These are phyloP conservation scores for Eucalyptus polyanthemos DNA, from an alignment of 345 rosid species.

Conservation along the genomic window DNA sequence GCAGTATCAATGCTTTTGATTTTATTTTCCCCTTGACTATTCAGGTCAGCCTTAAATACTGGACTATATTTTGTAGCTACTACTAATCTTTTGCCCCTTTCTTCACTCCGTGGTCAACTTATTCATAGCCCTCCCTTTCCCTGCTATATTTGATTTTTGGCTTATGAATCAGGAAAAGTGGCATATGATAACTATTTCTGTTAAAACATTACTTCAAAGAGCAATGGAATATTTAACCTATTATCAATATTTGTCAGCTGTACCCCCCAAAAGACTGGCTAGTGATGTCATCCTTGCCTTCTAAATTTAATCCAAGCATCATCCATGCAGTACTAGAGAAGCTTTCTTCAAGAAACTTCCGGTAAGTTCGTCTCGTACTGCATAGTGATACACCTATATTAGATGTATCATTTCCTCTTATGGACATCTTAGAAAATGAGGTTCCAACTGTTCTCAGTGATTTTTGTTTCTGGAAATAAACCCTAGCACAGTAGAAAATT, in stretches of 20 bases:
- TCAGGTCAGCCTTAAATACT: background rate
- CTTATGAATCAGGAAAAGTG: background rate
- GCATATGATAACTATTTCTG: background rate
- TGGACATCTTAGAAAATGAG: background rate
- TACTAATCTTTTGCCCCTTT: background rate
- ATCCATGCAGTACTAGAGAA: constrained; percentile 40
- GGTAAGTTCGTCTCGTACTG: constrained; percentile 22
- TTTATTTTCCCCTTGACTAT: background rate
- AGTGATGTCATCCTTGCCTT: constrained; percentile 58
- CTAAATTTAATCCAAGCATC: constrained; percentile 38
- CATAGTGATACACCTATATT: background rate
- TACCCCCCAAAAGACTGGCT: constrained; percentile 79
- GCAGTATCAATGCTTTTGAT: background rate
- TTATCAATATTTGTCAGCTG: constrained; percentile 14
- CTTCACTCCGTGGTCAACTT: background rate
- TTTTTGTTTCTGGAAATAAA: background rate
- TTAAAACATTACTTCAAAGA: background rate
- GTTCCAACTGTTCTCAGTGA: background rate
- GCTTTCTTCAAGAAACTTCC: constrained; percentile 51
- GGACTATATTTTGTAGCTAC: background rate
- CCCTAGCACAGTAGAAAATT: background rate
- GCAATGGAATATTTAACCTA: background rate
- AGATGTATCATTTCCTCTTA: background rate
- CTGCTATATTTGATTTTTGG: background rate
- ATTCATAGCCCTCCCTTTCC: background rate